Evolutionary conservation across 208 protist species (phyloP), one percentile per base, ranked within the genome.

Genomic region (Acanthamoeba sp.): DNA sequence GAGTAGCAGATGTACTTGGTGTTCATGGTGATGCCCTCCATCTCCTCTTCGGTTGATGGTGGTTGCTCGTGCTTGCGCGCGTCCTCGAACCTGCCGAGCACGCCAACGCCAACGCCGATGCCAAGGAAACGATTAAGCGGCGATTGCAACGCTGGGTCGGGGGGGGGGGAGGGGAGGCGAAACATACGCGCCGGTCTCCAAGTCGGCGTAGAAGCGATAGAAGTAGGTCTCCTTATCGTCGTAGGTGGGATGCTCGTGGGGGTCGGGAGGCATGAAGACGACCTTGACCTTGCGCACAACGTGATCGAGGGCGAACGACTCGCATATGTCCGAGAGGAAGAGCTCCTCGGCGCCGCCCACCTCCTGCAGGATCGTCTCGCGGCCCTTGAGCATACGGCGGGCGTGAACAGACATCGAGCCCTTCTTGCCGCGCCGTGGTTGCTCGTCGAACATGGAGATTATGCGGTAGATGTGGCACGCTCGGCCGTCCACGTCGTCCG

Each of bases 281-380:
- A 94, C 91, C 2, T 4, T 29, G n/a, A 45, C 66, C 36, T 69
- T 59, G n/a, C 50, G 27, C 40, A 94, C 59, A 27, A 94, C n/a
- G 64, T 24, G 7, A 6, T 14, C 36, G n/a, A 94, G 24, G 14
- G 20, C 14, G 34, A 73, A 57, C 10, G 50, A 50, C 48, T 66
- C 91, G 73, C 91, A 94, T 20, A 66, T 50, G 45, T 78, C 66
- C 29, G 66, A 59, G 22, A 94, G 34, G 50, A 94, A 94, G 66
- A 94, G 64, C 71, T 94, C 91, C 22, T 94, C 55, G 50, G 38
- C 7, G 29, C 73, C 66, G 18, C 50, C 66, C 29, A 69, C 59
- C 32, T 94, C 91, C 50, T 69, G 50, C 36, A 94, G 71, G 22
- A 94, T n/a, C 12, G 91, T 94, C 66, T 94, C 91, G 10, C 50